phyloP scores from a whole-genome alignment of 305 asterid genomes.

The Fraxinus angustifolia region DNA sequence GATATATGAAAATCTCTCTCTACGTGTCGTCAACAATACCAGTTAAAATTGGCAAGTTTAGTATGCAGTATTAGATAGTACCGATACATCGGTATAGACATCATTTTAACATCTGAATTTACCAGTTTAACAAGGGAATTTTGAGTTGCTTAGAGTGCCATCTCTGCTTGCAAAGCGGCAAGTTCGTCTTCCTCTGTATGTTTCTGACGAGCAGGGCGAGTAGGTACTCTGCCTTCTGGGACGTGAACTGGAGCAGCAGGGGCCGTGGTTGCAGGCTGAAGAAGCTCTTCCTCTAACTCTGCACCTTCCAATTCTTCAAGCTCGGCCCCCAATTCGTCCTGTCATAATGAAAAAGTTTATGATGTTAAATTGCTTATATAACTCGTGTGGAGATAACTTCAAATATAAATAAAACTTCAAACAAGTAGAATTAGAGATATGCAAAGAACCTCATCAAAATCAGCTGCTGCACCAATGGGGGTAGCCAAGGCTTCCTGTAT shows the following conservation, averaged over 20 bases:
- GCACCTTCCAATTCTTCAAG: constrained; percentile 48
- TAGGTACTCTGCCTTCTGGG: constrained; percentile 32
- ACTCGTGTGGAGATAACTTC: neutral
- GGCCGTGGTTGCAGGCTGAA: constrained; percentile 41
- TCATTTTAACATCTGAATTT: neutral
- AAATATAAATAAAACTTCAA: neutral
- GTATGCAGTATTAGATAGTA: neutral
- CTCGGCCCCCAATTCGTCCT: constrained; percentile 55
- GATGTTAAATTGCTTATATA: neutral
- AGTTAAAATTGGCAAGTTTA: neutral
- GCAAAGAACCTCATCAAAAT: constrained; percentile 38
- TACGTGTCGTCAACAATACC: neutral
- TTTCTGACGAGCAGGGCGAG: constrained; percentile 25
- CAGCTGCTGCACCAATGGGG: constrained; percentile 40
- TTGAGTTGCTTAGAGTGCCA: constrained; percentile 29
- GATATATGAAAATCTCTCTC: neutral
- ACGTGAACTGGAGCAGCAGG: constrained; percentile 36
- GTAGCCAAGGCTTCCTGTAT: constrained; percentile 49
- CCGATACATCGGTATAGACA: neutral
- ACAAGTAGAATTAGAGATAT: neutral
- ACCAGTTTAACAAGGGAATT: neutral
- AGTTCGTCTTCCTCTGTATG: constrained; percentile 48
- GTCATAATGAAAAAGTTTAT: neutral
- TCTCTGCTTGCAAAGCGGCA: constrained; percentile 52
- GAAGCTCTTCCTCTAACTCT: constrained; percentile 45